Conservation (phyloP, 805 yeast species). For the Suhomyces kilbournensis region DNA sequence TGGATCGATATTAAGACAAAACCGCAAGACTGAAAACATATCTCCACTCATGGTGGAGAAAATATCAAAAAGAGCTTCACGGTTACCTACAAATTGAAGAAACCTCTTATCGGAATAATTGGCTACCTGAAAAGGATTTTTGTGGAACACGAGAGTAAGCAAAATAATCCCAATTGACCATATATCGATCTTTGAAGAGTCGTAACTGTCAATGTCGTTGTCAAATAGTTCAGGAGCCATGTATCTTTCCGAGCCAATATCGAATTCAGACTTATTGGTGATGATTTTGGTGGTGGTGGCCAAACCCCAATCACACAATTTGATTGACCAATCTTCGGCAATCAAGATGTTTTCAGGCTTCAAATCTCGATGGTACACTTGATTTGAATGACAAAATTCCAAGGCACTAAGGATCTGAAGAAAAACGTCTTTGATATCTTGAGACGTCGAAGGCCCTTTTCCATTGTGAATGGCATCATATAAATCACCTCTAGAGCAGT, state of each 20-base stretch:
- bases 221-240: constrained; percentile 95
- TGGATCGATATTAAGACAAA: constrained; percentile 81
- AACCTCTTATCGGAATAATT: constrained; percentile 78
- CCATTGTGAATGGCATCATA: constrained; percentile 72
- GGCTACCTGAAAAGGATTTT: constrained; percentile 83
- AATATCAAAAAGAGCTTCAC: constrained; percentile 88
- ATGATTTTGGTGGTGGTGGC: constrained; percentile 54
- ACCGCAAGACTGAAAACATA: constrained; percentile 78
- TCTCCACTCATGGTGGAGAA: constrained; percentile 87
- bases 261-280: constrained; percentile 58
- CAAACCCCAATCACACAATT: constrained; percentile 58
- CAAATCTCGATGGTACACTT: constrained; percentile 28
- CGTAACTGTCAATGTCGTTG: constrained; percentile 53
- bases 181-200: constrained; percentile 77
- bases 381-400: constrained; percentile 47
- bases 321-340: constrained; percentile 50
- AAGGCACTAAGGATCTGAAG: constrained; percentile 49
- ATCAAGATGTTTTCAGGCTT: constrained; percentile 27
- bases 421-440: constrained; percentile 54
- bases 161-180: constrained; percentile 89
- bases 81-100: constrained; percentile 77
- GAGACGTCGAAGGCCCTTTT: constrained; percentile 58
- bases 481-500: constrained; percentile 83
- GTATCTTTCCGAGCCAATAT: constrained; percentile 85
- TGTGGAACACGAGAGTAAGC: constrained; percentile 80